Base-by-base conservation (phyloP, 2,329 filamentous ascomycete genomes). In the Phaeosphaeria sp. region DNA sequence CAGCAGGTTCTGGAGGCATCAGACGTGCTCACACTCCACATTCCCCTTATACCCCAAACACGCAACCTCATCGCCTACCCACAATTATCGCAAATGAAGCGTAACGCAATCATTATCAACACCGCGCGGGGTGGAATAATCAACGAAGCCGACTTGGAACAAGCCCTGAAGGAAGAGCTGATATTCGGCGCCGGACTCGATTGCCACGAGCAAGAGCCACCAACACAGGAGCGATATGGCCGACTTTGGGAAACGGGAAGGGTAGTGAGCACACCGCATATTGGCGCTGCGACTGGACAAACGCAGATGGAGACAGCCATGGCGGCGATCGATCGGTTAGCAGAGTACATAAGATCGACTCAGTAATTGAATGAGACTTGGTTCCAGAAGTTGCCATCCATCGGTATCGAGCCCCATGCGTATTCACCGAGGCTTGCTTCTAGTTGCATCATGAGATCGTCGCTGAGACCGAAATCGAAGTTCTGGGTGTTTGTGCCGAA, bases 221-320 rank as follows among this genome's bases (percentile, higher is more conserved):
- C 77, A 9, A 79, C 75, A 0, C 74, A 72, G 33, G 68, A 65
- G 42, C 77, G 72, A 7, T 78, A 79, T 10, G 66, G 82, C 49
- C 60, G 80, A 7, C 74, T 80, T 9, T 73, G 71, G 17, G 69
- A 73, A 39, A 75, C 78, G 22, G 79, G 82, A 2, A 82, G 83
- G 54, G 64, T 86, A 52, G 74, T 83, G 1, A 69, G 82, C 21
- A 82, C 78, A 33, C 82, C 82, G n/a, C 83, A 85, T 71, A 59
- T 84, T 46, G 82, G 82, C 7, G 81, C 80, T 1, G 76, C 81
- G 0, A 83, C 82, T 1, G 64, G 62, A 3, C 68, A 76, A 52
- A 77, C 72, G 4, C 79, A 79, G 58, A 68, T 71, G 43, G 66
- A 67, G 15, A 77, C 73, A 46, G 77, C 75, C 0, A 72, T 70